phyloP scores from a whole-genome alignment of 805 yeast genomes.

The Pichia thaimueangensis region DNA sequence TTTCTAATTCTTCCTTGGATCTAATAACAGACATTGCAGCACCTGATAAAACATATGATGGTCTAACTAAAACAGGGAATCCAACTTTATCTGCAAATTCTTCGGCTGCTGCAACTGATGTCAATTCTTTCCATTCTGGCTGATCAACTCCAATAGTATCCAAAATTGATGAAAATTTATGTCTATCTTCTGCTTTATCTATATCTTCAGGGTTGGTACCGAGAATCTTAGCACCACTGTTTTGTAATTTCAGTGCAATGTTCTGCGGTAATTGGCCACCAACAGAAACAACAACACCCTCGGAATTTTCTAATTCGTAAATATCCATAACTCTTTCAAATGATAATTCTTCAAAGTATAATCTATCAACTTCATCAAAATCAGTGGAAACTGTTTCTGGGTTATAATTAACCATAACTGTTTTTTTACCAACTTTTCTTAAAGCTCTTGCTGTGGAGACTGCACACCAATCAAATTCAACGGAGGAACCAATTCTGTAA shows the following conservation, averaged over 20 bases:
- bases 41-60: conserved; percentile 94
- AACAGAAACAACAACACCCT: conserved; percentile 90
- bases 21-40: conserved; percentile 97
- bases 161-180: conserved; percentile 89
- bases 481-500: conserved; percentile 96
- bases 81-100: conserved; percentile 79
- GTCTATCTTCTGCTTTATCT: conserved; percentile 97
- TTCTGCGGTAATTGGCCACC: conserved; percentile 99
- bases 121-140: conserved; percentile 96
- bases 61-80: conserved; percentile 95
- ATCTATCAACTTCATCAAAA: conserved; percentile 95
- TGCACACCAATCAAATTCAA: conserved; percentile 99
- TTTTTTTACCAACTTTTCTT: conserved; percentile 78
- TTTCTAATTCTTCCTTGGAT: conserved; percentile 69
- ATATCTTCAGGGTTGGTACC: conserved; percentile 95
- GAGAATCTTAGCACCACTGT: conserved; percentile 77
- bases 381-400: conserved; percentile 99
- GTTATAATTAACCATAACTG: conserved; percentile 95
- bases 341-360: conserved; percentile 91
- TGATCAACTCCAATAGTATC: conserved; percentile 93
- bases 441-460: conserved; percentile 93
- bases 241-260: conserved; percentile 80
- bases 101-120: conserved; percentile 80
- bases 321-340: conserved; percentile 97
- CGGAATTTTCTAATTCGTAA: conserved; percentile 83